Evolutionary conservation across 2,329 filamentous ascomycete species (phyloP), one percentile per base, ranked within the genome.

Genomic region (Fonsecaea pugnacius): DNA sequence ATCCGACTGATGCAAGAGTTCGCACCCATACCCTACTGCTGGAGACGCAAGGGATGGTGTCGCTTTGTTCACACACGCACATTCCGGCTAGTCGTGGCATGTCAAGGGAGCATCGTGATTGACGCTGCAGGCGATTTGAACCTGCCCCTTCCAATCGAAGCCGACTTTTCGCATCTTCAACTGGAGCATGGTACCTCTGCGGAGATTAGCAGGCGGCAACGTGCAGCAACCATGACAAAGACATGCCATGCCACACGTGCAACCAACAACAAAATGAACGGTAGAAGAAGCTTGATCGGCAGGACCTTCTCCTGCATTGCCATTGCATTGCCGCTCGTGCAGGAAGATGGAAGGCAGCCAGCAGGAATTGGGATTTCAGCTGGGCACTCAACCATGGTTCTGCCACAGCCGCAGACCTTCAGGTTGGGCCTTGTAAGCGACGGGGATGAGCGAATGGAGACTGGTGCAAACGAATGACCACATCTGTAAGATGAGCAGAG

Each of bases 291-390:
- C 60, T 48, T 10, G 57, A 52, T 40, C 21, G 32, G 50, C 57
- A 33, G 30, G 53, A 52, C 57, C 38, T 43, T 57, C 53, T 61
- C 61, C 16, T 58, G 57, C 43, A 55, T 61, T 46, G 32, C 40
- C 38, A 18, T 56, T 33, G 55, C 38, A 58, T 33, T 30, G n/a
- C 56, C 58, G 53, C 48, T 56, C 40, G 32, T 18, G 38, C 50
- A 66, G 52, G 27, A 64, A 59, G 36, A 58, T 30, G 50, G 30
- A 46, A 67, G 62, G 66, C 60, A 59, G 46, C 58, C 61, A 62
- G 63, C 68, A 68, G 60, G 58, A 60, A 70, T 70, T 70, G 64
- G 63, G 66, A 70, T 70, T 64, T 65, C 66, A 66, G 52, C 67
- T 60, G 60, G 65, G 46, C 56, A 61, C 55, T 62, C 43, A 64